Percentiles rank a stretch among this genome's conserved stretches.
Evolutionary conservation across 2,329 filamentous ascomycete genomes (phyloP).

Genomic region (Salinomyces thailandicus): DNA sequence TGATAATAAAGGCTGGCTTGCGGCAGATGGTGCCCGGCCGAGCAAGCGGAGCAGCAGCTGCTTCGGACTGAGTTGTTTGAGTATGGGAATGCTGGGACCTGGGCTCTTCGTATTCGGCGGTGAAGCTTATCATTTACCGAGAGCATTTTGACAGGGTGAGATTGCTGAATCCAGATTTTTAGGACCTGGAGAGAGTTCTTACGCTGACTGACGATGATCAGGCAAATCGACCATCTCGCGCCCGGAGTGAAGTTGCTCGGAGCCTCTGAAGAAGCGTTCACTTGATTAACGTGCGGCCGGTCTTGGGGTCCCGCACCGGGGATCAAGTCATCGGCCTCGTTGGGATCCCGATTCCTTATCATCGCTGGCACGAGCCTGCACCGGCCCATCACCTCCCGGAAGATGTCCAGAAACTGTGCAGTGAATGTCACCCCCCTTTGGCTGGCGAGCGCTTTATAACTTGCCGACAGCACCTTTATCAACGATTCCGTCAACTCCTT

Average conservation of each 20-base stretch:
- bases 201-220: too few species aligned
- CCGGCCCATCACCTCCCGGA: neutral
- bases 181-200: too few species aligned
- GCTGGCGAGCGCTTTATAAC: slow-evolving; percentile 1
- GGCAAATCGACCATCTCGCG: slow-evolving; percentile 2
- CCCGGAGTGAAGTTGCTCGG: slow-evolving; percentile 2
- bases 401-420: slow-evolving; percentile 1
- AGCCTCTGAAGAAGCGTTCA: slow-evolving; percentile 1
- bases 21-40: neutral
- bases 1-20: slow-evolving; percentile 3
- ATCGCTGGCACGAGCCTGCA: neutral
- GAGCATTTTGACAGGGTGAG: too few species aligned
- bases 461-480: slow-evolving; percentile 1
- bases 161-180: too few species aligned
- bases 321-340: neutral
- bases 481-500: slow-evolving; percentile 2
- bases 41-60: slow-evolving; percentile 1
- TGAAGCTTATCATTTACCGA: slow-evolving; percentile 1
- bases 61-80: neutral
- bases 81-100: neutral
- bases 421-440: slow-evolving; percentile 2
- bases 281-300: neutral
- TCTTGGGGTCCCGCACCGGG: neutral
- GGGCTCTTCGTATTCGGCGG: slow-evolving; percentile 2
- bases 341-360: neutral